Evolutionary conservation across 164 flowering plant species (phyloP).

Genomic region (Aristolochia contorta): DNA sequence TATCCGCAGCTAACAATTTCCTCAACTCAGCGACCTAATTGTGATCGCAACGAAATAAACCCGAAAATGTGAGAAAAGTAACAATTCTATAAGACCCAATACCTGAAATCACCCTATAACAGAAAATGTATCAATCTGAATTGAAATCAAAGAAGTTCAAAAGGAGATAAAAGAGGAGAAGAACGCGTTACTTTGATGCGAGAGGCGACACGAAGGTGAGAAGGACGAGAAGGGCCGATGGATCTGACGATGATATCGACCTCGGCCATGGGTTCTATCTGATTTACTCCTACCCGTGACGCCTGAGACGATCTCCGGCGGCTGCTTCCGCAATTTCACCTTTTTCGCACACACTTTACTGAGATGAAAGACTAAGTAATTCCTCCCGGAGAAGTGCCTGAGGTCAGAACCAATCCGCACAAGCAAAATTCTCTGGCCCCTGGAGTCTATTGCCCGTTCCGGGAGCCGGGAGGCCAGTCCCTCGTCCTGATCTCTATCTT

Average conservation of each 20-base stretch:
- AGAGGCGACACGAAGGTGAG: conserved; percentile 56
- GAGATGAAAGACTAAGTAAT: too few species aligned
- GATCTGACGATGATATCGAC: conserved; percentile 58
- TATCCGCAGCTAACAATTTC: conserved; percentile 40
- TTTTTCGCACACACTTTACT: too few species aligned
- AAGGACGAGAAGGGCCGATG: conserved; percentile 72
- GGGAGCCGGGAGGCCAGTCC: too few species aligned
- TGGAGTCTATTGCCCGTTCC: too few species aligned
- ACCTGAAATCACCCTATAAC: background rate
- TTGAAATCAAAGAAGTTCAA: background rate
- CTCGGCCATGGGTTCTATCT: conserved; percentile 1
- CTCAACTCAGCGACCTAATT: conserved; percentile 65
- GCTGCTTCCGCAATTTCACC: too few species aligned
- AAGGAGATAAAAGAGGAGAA: background rate
- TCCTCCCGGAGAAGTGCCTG: too few species aligned
- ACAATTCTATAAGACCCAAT: background rate
- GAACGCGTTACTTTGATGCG: conserved; percentile 36
- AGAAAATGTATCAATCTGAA: background rate
- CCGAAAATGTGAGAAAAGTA: background rate
- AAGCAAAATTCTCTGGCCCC: too few species aligned
- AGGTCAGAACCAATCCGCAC: too few species aligned
- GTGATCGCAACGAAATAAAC: background rate
- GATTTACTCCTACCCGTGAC: too few species aligned
- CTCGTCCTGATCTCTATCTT: too few species aligned
- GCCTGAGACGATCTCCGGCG: too few species aligned